Evolutionary conservation across 2,329 filamentous ascomycete species (phyloP).

Genomic region (Apiospora aurea): DNA sequence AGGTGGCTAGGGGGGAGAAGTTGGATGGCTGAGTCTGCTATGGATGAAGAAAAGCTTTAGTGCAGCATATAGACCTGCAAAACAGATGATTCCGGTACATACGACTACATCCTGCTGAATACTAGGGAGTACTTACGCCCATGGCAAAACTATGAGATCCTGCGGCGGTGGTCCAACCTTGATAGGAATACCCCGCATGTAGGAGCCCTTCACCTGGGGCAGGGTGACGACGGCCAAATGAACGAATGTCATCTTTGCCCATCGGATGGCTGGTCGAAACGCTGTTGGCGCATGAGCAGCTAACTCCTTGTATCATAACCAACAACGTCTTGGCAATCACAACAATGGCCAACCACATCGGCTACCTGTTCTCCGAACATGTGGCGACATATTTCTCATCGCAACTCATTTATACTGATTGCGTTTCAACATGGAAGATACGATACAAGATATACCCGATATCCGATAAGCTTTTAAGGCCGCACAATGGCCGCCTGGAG

Average conservation of each 20-base stretch:
- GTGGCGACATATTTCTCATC: not conserved
- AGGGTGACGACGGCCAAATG: not conserved
- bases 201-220: slow-evolving; percentile 34
- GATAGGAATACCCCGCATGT: slow-evolving; percentile 39
- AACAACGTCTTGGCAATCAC: not conserved
- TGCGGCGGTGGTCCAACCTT: slow-evolving; percentile 39
- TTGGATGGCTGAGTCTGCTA: not conserved
- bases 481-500: too few species aligned
- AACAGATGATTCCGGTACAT: too few species aligned
- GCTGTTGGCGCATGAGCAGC: too few species aligned
- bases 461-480: not conserved
- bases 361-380: not conserved
- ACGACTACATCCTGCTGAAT: too few species aligned
- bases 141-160: slow-evolving; percentile 40
- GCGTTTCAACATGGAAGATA: not conserved
- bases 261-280: too few species aligned
- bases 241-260: not conserved
- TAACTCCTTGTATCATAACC: not conserved
- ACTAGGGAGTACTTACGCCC: slow-evolving; percentile 37
- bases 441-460: not conserved
- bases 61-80: too few species aligned
- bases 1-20: not conserved
- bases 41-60: too few species aligned
- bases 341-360: too few species aligned
- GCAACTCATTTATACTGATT: not conserved